A percentile compares a stretch with the other conserved stretches of the same genome.
Conservation (phyloP, 2,329 filamentous ascomycete genomes). For the Achaetomium macrosporum region DNA sequence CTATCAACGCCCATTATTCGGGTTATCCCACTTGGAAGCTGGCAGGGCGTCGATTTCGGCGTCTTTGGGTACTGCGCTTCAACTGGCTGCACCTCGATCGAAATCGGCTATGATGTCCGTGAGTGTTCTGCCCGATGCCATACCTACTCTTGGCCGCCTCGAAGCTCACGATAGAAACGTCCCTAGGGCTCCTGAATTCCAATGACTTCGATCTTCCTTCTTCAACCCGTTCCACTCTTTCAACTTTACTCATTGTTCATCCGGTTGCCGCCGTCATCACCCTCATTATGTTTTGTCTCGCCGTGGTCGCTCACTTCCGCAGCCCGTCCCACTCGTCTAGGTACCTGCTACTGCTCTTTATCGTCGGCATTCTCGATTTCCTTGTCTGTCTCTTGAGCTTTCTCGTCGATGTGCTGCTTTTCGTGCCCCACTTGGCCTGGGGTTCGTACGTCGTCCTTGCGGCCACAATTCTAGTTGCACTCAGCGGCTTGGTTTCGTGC, state of each 20-base stretch:
- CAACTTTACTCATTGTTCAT: slow-evolving; percentile 84
- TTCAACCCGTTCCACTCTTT: slow-evolving; percentile 58
- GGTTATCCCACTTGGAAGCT: slow-evolving; percentile 75
- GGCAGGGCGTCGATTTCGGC: slow-evolving; percentile 73
- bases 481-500: slow-evolving; percentile 80
- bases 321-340: slow-evolving; percentile 81
- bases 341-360: slow-evolving; percentile 78
- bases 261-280: slow-evolving; percentile 84
- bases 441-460: slow-evolving; percentile 90
- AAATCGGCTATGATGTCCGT: slow-evolving; percentile 85
- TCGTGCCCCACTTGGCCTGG: slow-evolving; percentile 90
- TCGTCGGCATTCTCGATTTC: slow-evolving; percentile 79
- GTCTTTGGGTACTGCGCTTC: slow-evolving; percentile 83
- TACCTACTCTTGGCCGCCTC: slow-evolving; percentile 38
- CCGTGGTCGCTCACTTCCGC: slow-evolving; percentile 78
- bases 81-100: slow-evolving; percentile 61
- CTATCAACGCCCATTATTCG: slow-evolving; percentile 89
- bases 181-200: slow-evolving; percentile 37
- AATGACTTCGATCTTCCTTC: slow-evolving; percentile 51
- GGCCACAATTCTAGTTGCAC: slow-evolving; percentile 76
- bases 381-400: slow-evolving; percentile 81
- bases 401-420: slow-evolving; percentile 86
- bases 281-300: slow-evolving; percentile 75
- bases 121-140: slow-evolving; percentile 30
- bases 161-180: slow-evolving; percentile 28